phyloP scores from a whole-genome alignment of 23 red algal species.

The Cyanidiococcus yangmingshanensis region DNA sequence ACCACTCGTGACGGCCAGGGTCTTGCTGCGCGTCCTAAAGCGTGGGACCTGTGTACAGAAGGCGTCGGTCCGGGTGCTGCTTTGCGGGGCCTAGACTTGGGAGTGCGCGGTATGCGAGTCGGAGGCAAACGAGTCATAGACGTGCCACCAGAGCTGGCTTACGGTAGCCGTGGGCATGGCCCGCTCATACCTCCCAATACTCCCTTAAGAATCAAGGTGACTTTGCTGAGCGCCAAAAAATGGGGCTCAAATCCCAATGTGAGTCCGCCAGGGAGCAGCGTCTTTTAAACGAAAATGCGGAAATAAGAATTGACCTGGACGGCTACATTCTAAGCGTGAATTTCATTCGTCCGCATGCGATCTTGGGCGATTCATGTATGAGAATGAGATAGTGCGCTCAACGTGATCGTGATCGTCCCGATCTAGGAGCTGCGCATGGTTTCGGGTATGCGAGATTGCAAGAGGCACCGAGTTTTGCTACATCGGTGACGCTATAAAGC shows the following conservation, averaged over 20 bases:
- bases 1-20: not conserved
- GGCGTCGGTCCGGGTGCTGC: not conserved
- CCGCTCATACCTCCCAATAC: conserved; percentile 60
- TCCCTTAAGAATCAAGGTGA: not conserved
- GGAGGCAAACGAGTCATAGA: conserved; percentile 63
- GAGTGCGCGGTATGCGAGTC: conserved; percentile 81
- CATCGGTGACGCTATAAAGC: too few relatives aligned
- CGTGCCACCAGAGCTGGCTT: conserved; percentile 57
- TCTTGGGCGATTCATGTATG: too few relatives aligned
- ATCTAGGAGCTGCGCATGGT: too few relatives aligned
- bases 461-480: too few relatives aligned
- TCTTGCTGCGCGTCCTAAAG: not conserved
- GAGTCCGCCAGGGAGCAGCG: not conserved
- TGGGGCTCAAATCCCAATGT: not conserved
- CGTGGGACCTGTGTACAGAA: not conserved
- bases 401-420: too few relatives aligned
- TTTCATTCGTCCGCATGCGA: too few relatives aligned
- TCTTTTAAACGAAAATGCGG: conserved; percentile 5
- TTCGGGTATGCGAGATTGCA: too few relatives aligned
- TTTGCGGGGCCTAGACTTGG: conserved; percentile 8
- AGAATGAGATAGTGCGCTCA: too few relatives aligned
- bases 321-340: too few relatives aligned
- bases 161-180: conserved; percentile 37
- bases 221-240: conserved; percentile 1
- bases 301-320: too few relatives aligned